Evolutionary conservation across 108 stramenopile genomes (phyloP), one percentile per base, ranked within the genome.

Genomic region (Mayamaea pseudoterrestris): DNA sequence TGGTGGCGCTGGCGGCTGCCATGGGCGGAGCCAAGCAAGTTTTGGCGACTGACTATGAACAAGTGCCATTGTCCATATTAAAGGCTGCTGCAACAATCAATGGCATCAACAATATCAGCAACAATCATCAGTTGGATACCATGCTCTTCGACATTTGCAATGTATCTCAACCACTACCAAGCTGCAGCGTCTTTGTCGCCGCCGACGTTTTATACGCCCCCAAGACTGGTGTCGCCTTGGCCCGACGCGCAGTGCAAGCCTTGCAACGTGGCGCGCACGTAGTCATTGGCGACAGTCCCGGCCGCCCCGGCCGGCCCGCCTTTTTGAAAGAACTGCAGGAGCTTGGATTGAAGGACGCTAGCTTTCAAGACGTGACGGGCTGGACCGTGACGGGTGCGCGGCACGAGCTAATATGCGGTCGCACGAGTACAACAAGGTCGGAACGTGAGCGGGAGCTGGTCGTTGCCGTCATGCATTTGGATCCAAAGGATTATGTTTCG

Each of bases 121-220:
- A 64, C 16, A 53, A 58, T 35, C 58, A 41, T 30, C 24, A 22
- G n/a, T 22, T 67, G 16, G 37, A 39, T 39, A 39, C 37, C 3
- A 3, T 20, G 3, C 20, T 39, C 5, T 54, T 80, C 13, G 78
- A 75, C 36, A 56, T 75, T 45, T 73, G 78, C 44, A 47, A 69
- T 47, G 35, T 50, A 29, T 21, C 11, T 18, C 24, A 22, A 34
- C 54, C 69, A 2, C 35, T 74, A 13, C 69, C 69, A 12, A 16
- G 21, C 3, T 51, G 58, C 30, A 66, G 73, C 35, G 22, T 75
- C 13, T 74, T 80, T 8, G 58, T 68, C 12, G 74, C 74, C 9
- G 78, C 78, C 1, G 78, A 80, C 60, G 61, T 80, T 21, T 66
- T 80, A 68, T 80, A 80, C 50, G 78, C 75, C 44, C 71, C 71